Percentiles rank a stretch among this genome's conserved stretches.
Conservation (phyloP, 192 early-diverging fungal genomes). For the Podila verticillata region DNA sequence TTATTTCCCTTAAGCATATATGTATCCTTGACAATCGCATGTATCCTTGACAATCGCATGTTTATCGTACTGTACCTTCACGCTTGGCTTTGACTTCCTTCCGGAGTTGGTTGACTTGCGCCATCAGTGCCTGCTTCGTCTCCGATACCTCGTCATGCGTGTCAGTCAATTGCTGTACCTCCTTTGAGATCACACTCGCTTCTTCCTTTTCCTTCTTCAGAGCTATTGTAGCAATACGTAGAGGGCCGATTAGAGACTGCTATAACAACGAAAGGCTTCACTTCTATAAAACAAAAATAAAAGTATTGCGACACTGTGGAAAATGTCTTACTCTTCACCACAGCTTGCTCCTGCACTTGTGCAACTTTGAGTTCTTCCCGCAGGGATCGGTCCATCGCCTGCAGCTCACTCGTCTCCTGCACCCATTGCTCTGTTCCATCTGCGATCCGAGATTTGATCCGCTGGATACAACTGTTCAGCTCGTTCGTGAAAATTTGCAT, state of each 20-base stretch:
- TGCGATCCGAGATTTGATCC: conserved; percentile 36
- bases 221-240: conserved; percentile 38
- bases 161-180: conserved; percentile 53
- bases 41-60: no score
- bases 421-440: conserved; percentile 35
- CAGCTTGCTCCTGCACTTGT: conserved; percentile 7
- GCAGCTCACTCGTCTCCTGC: conserved; percentile 20
- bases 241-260: no score
- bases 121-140: conserved; percentile 31
- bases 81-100: conserved; percentile 60
- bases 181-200: conserved; percentile 54
- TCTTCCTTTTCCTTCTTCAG: conserved; percentile 59
- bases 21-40: no score
- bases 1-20: no score
- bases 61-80: conserved; percentile 30
- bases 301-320: no score
- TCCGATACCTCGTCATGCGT: conserved; percentile 54
- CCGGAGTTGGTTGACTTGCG: conserved; percentile 52
- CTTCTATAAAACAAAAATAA: no score
- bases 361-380: conserved; percentile 30
- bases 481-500: conserved; percentile 29
- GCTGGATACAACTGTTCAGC: conserved; percentile 22
- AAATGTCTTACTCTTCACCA: conserved; percentile 35
- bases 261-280: no score
- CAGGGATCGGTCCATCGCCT: conserved; percentile 16